Percentiles rank a stretch among this genome's conserved stretches.
Conservation (phyloP, 169 alveolate species). For the Plasmodium cynomolgi region DNA sequence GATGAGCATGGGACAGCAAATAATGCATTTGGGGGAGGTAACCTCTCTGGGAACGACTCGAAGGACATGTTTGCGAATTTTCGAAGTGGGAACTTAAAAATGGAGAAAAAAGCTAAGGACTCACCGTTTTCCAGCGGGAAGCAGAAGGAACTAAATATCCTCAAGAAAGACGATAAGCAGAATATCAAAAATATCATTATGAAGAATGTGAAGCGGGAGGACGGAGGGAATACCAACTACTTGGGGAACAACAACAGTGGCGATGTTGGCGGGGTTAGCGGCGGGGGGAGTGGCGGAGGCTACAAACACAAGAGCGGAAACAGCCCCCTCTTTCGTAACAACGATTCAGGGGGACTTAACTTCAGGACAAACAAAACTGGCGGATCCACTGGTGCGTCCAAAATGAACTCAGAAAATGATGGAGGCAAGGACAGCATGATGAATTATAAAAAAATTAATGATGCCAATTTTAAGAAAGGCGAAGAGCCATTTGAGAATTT, state of each 20-base stretch:
- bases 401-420: slow-evolving; percentile 7
- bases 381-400: not conserved
- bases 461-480: not conserved
- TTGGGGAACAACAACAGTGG: not conserved
- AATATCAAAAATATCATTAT: slow-evolving; percentile 60
- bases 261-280: not conserved
- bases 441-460: not conserved
- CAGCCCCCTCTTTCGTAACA: slow-evolving; percentile 5
- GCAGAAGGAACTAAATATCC: slow-evolving; percentile 21
- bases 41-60: not conserved
- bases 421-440: not conserved
- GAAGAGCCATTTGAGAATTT: slow-evolving; percentile 36
- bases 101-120: slow-evolving; percentile 22
- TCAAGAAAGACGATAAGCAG: slow-evolving; percentile 45
- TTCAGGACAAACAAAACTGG: not conserved
- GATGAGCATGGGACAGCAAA: not conserved
- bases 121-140: not conserved
- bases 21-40: not conserved
- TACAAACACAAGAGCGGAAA: not conserved
- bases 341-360: not conserved
- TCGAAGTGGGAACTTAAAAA: slow-evolving; percentile 15
- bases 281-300: not conserved
- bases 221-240: not conserved
- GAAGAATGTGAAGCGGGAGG: slow-evolving; percentile 54
- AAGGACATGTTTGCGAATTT: slow-evolving; percentile 10